These are phyloP conservation scores for Acer negundo DNA, from an alignment of 345 rosid genomes.

Conservation along the genomic window DNA sequence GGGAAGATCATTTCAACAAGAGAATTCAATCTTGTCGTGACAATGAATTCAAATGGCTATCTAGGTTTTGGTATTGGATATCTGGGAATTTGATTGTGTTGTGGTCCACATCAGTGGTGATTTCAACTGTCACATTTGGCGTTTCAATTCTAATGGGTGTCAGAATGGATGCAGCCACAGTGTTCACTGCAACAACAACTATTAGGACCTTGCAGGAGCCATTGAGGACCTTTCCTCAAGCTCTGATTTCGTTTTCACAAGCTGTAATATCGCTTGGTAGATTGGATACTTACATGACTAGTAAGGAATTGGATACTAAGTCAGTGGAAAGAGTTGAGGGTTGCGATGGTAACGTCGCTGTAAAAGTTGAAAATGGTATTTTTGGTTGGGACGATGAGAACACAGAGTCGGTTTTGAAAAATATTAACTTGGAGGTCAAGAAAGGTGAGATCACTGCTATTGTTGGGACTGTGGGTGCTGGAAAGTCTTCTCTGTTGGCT, in stretches of 20 bases:
- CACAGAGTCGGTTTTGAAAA: conserved; percentile 50
- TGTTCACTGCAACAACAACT: conserved; percentile 79
- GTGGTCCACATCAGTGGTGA: conserved; percentile 76
- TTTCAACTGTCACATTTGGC: conserved; percentile 74
- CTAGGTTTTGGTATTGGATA: conserved; percentile 76
- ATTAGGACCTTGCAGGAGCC: conserved; percentile 95
- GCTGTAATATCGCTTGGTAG: conserved; percentile 85
- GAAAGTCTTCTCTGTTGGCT: conserved; percentile 84
- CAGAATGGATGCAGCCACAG: conserved; percentile 77
- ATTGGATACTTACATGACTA: conserved; percentile 76
- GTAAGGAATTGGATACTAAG: conserved; percentile 59
- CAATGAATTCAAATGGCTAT: conserved; percentile 71
- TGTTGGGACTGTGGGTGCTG: conserved; percentile 93
- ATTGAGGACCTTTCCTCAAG: conserved; percentile 80
- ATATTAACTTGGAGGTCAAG: conserved; percentile 55
- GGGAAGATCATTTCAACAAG: conserved; percentile 94
- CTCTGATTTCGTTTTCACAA: conserved; percentile 88
- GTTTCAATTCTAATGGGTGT: conserved; percentile 65
- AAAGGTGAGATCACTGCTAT: conserved; percentile 87
- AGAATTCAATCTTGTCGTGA: conserved; percentile 73
- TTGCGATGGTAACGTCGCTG: conserved; percentile 54
- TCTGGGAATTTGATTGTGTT: conserved; percentile 65
- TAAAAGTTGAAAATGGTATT: conserved; percentile 64
- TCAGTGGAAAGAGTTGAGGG: conserved; percentile 63
- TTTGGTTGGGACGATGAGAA: conserved; percentile 86